phyloP scores from a whole-genome alignment of 148 eudicot genomes.

The Chenopodium suecicum region DNA sequence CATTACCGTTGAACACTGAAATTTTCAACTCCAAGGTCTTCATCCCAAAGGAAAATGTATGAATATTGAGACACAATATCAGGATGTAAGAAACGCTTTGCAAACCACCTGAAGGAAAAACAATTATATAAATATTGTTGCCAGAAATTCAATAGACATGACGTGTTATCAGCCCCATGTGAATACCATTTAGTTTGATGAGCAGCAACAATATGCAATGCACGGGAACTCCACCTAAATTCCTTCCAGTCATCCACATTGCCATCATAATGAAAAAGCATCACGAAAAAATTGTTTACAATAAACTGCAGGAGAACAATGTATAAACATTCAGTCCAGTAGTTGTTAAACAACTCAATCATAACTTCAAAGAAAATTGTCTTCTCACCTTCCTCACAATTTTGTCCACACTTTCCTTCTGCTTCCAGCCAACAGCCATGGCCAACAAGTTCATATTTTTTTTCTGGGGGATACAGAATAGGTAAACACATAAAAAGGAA shows the following conservation, averaged over 20 bases:
- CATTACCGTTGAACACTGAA: slow-evolving; percentile 52
- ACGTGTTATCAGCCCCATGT: neutral
- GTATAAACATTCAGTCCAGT: neutral
- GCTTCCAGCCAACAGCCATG: slow-evolving; percentile 67
- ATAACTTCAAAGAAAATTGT: neutral
- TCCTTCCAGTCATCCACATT: slow-evolving; percentile 63
- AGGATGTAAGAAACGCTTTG: slow-evolving; percentile 76
- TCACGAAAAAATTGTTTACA: slow-evolving; percentile 41
- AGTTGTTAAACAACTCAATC: neutral
- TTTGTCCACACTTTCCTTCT: slow-evolving; percentile 50
- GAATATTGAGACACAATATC: slow-evolving; percentile 59
- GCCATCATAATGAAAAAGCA: slow-evolving; percentile 78
- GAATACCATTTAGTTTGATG: slow-evolving; percentile 68
- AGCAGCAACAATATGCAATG: slow-evolving; percentile 58
- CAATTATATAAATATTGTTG: neutral
- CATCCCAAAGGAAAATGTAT: slow-evolving; percentile 77
- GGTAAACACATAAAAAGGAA: neutral
- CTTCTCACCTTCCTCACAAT: slow-evolving; percentile 53
- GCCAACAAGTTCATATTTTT: slow-evolving; percentile 49
- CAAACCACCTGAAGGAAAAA: slow-evolving; percentile 62
- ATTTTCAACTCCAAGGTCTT: slow-evolving; percentile 68
- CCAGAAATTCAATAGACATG: neutral
- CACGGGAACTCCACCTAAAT: slow-evolving; percentile 50
- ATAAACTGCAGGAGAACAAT: slow-evolving; percentile 43
- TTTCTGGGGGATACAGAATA: slow-evolving; percentile 22